These are phyloP conservation scores for Coniella lustricola DNA, from an alignment of 2,329 filamentous ascomycete genomes.

Conservation along the genomic window DNA sequence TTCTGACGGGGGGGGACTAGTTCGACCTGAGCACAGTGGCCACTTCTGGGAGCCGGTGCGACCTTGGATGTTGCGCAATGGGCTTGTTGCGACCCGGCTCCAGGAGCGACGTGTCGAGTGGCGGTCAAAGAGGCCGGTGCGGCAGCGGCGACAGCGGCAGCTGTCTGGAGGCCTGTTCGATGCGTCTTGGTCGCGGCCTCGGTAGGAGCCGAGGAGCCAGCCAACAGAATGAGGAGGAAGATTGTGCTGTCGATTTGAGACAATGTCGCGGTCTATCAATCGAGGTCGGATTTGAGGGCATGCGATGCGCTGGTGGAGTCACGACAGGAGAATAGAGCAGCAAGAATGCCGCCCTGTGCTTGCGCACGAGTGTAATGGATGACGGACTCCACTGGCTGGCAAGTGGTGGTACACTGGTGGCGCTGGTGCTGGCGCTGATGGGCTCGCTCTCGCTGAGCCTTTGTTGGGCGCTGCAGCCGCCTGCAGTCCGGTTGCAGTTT, in stretches of 20 bases:
- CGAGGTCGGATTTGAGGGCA: slow-evolving; percentile 1
- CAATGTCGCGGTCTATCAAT: slow-evolving; percentile 5
- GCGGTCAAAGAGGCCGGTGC: neutral
- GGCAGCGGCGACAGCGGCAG: neutral
- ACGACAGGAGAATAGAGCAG: slow-evolving; percentile 2
- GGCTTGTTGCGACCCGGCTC: neutral
- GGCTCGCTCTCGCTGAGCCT: neutral
- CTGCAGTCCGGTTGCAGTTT: slow-evolving; percentile 3
- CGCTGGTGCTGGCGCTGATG: slow-evolving; percentile 2
- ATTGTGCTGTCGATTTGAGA: slow-evolving; percentile 3
- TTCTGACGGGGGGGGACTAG: neutral
- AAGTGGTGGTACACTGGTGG: too few species aligned
- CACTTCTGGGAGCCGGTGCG: neutral
- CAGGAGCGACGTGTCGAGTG: neutral
- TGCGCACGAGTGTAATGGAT: slow-evolving; percentile 2
- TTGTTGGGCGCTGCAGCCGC: slow-evolving; percentile 9
- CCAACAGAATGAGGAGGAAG: neutral
- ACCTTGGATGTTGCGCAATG: neutral
- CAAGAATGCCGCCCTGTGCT: slow-evolving; percentile 2
- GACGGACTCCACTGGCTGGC: neutral
- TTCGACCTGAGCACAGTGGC: neutral
- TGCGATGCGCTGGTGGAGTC: neutral
- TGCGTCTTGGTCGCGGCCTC: neutral
- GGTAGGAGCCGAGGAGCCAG: slow-evolving; percentile 7
- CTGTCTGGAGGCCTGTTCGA: neutral